phyloP scores from a whole-genome alignment of 352 stramenopile genomes.

The Pythium aphanidermatum region DNA sequence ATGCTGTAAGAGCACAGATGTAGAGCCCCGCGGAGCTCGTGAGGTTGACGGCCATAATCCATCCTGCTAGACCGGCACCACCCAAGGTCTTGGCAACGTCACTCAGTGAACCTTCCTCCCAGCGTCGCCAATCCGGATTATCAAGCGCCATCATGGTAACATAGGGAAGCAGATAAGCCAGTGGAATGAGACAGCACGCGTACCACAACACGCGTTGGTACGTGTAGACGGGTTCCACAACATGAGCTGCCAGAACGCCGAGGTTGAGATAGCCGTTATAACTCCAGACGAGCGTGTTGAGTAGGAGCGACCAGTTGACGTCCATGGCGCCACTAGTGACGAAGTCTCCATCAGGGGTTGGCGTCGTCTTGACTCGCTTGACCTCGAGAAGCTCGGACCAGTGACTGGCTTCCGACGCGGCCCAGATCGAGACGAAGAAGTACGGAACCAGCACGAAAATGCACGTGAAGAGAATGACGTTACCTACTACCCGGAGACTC shows the following conservation, averaged over 20 bases:
- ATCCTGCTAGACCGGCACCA: constrained; percentile 22
- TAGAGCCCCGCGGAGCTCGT: constrained; percentile 39
- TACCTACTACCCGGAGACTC: constrained; percentile 33
- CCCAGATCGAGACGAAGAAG: constrained; percentile 34
- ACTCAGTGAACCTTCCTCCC: constrained; percentile 30
- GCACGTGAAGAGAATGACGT: constrained; percentile 22
- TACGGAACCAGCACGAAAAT: constrained; percentile 34
- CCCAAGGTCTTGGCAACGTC: constrained; percentile 31
- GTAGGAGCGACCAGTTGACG: constrained; percentile 19
- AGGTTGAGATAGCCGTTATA: constrained; percentile 56
- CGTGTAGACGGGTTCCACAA: constrained; percentile 25
- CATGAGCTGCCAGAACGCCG: constrained; percentile 39
- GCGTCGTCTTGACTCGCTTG: constrained; percentile 18
- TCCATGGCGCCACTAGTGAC: constrained; percentile 4
- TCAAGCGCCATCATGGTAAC: constrained; percentile 26
- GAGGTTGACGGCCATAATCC: constrained; percentile 27
- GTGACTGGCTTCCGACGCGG: constrained; percentile 20
- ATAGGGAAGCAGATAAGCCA: constrained; percentile 43
- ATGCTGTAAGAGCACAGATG: constrained; percentile 36
- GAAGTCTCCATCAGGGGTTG: constrained; percentile 8
- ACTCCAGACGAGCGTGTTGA: constrained; percentile 41
- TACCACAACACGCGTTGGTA: constrained; percentile 42
- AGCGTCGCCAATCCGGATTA: constrained; percentile 38
- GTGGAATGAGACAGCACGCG: constrained; percentile 27
- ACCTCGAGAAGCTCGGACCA: constrained; percentile 35